Percentiles rank a stretch among this genome's conserved stretches.
These are phyloP conservation scores for Ogataea neopini DNA, from an alignment of 805 yeast genomes.

Conservation along the genomic window DNA sequence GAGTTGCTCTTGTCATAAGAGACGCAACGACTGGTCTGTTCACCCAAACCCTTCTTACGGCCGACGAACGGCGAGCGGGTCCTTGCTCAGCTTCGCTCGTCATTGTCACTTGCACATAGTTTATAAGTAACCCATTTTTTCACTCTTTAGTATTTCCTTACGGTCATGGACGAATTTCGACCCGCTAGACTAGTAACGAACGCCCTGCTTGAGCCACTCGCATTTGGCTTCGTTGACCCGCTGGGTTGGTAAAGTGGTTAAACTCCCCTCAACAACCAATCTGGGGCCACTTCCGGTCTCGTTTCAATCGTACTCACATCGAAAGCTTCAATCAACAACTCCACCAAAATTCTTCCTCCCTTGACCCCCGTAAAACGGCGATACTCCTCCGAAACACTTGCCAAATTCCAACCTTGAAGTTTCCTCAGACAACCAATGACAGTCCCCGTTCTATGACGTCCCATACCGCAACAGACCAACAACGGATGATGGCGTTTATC, in stretches of 20 bases:
- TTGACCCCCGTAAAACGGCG: constrained; percentile 89
- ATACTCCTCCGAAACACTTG: constrained; percentile 90
- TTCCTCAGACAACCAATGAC: constrained; percentile 92
- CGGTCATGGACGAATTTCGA: no score
- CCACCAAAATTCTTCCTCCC: constrained; percentile 92
- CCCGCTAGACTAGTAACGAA: no score
- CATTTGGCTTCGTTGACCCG: no score
- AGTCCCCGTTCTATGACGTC: constrained; percentile 95
- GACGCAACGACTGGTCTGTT: no score
- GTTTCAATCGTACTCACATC: constrained; percentile 48
- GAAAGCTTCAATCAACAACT: constrained; percentile 78
- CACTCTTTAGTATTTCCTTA: no score
- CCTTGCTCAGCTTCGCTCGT: no score
- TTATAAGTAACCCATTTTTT: no score
- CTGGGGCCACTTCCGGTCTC: constrained; percentile 44
- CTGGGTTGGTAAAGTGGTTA: no score
- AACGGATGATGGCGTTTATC: constrained; percentile 78
- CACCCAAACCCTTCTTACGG: no score
- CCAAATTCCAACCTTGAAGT: constrained; percentile 96
- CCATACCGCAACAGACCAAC: constrained; percentile 97
- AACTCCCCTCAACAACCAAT: constrained; percentile 43
- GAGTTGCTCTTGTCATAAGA: no score
- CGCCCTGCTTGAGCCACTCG: no score
- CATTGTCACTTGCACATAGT: background rate
- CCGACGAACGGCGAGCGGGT: no score